phyloP scores from a whole-genome alignment of 768 basidiomycete genomes.

The Pleurotus ostreatus region DNA sequence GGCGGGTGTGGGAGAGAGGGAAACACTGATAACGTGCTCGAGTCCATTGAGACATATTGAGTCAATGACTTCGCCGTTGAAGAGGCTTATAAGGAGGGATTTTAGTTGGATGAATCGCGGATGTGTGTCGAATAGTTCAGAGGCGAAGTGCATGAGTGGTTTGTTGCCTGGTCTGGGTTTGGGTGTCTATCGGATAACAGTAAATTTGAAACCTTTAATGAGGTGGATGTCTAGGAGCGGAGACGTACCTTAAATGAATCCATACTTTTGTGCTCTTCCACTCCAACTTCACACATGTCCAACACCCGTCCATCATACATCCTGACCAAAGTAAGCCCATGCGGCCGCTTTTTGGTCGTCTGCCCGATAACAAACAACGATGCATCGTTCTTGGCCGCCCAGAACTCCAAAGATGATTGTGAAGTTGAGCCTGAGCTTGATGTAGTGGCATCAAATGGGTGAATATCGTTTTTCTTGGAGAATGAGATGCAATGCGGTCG shows the following conservation, averaged over 20 bases:
- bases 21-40: slow-evolving; percentile 84
- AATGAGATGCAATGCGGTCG: slow-evolving; percentile 89
- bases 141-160: slow-evolving; percentile 94
- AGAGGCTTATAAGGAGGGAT: slow-evolving; percentile 85
- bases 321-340: slow-evolving; percentile 79
- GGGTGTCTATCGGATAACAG: slow-evolving; percentile 52
- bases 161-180: slow-evolving; percentile 89
- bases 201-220: neutral
- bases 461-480: slow-evolving; percentile 87
- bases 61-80: slow-evolving; percentile 84
- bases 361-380: slow-evolving; percentile 87
- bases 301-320: slow-evolving; percentile 84
- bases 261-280: slow-evolving; percentile 80
- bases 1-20: slow-evolving; percentile 61
- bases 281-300: slow-evolving; percentile 94
- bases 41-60: slow-evolving; percentile 80
- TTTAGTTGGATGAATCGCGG: slow-evolving; percentile 90
- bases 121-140: slow-evolving; percentile 91
- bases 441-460: slow-evolving; percentile 81
- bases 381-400: slow-evolving; percentile 92
- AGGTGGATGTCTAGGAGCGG: neutral
- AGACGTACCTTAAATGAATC: slow-evolving; percentile 72
- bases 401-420: slow-evolving; percentile 78
- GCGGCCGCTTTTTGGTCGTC: slow-evolving; percentile 90
- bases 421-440: slow-evolving; percentile 25